A percentile compares a stretch with the other conserved stretches of the same genome.
Evolutionary conservation across 257 asterid species (phyloP).

Genomic region (Nyctanthes arbortristis): DNA sequence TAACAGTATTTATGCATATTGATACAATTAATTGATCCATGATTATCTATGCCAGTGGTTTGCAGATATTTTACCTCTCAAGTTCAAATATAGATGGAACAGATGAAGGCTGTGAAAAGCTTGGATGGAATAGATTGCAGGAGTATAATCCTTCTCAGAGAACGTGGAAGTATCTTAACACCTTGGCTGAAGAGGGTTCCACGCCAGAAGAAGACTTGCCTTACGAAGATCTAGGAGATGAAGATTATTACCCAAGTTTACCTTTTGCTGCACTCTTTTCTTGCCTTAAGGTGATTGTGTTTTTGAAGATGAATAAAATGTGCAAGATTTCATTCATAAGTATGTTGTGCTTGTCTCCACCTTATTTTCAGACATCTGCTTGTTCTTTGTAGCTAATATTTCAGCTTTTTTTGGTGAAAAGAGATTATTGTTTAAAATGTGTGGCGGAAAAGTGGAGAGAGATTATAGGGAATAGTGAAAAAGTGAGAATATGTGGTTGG

Average conservation of each 20-base stretch:
- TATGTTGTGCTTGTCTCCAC: conserved; percentile 10
- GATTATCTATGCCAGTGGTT: conserved; percentile 61
- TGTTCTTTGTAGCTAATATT: background rate
- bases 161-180: conserved; percentile 73
- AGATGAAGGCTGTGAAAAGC: conserved; percentile 70
- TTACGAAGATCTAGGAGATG: conserved; percentile 76
- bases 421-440: too few species aligned
- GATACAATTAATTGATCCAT: conserved; percentile 23
- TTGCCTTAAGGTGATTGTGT: conserved; percentile 68
- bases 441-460: too few species aligned
- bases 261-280: conserved; percentile 97
- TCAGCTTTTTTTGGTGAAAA: background rate
- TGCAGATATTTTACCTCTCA: conserved; percentile 78
- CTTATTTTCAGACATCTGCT: background rate
- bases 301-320: conserved; percentile 2
- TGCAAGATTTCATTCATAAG: conserved; percentile 16
- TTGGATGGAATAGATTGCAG: conserved; percentile 76
- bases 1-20: conserved; percentile 11
- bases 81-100: conserved; percentile 69
- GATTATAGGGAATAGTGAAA: too few species aligned
- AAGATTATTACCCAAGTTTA: conserved; percentile 85
- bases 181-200: conserved; percentile 46
- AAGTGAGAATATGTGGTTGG: too few species aligned
- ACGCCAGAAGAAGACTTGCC: conserved; percentile 56
- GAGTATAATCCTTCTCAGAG: conserved; percentile 65